Evolutionary conservation across 2,329 filamentous ascomycete genomes (phyloP).

Genomic region (Coniochaeta pulveracea): DNA sequence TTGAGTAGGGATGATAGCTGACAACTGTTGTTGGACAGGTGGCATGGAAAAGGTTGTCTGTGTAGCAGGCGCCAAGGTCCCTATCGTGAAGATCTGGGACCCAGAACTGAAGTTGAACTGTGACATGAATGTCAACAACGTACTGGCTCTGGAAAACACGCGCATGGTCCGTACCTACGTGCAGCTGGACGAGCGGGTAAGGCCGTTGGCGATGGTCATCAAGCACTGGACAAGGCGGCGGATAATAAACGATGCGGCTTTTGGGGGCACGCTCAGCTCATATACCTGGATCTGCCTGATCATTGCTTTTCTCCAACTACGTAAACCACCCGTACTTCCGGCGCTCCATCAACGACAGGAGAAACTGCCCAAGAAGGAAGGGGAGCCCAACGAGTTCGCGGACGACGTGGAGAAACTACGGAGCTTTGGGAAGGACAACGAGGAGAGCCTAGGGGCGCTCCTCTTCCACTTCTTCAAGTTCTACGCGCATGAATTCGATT

Average conservation of each 20-base stretch:
- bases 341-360: constrained; percentile 66
- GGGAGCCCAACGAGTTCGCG: constrained; percentile 66
- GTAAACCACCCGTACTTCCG: constrained; percentile 73
- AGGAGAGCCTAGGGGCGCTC: constrained; percentile 72
- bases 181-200: constrained; percentile 79
- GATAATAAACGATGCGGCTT: constrained; percentile 89
- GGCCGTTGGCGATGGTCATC: constrained; percentile 89
- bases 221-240: constrained; percentile 94
- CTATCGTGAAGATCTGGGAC: constrained; percentile 98
- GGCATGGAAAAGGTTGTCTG: constrained; percentile 97
- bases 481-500: constrained; percentile 89
- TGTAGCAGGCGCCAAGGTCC: constrained; percentile 88
- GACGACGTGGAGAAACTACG: constrained; percentile 69
- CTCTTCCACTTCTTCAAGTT: constrained; percentile 93
- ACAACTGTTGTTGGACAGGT: constrained; percentile 46
- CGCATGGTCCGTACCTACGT: constrained; percentile 97
- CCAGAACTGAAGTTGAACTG: constrained; percentile 81
- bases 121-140: constrained; percentile 99
- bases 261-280: constrained; percentile 88
- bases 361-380: constrained; percentile 49
- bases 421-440: constrained; percentile 69
- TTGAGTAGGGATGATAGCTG: neutral
- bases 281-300: constrained; percentile 99
- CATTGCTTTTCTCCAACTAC: constrained; percentile 86
- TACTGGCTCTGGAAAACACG: constrained; percentile 87